Evolutionary conservation across 352 stramenopile genomes (phyloP).

Genomic region (Albugo candida): DNA sequence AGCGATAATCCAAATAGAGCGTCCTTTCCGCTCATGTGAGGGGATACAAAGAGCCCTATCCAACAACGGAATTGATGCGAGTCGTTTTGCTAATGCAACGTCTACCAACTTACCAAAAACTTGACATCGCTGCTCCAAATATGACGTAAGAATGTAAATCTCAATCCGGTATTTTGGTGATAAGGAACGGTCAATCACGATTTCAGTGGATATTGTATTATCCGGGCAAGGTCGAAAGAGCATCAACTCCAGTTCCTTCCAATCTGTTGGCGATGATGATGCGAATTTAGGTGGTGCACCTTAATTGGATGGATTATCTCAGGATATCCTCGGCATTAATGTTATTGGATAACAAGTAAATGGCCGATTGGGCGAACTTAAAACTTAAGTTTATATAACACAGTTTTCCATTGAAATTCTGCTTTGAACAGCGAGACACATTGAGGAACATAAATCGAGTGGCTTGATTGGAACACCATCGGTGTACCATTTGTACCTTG

Average conservation of each 20-base stretch:
- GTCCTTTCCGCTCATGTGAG: constrained; percentile 24
- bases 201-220: constrained; percentile 27
- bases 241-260: constrained; percentile 26
- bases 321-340: too few species aligned
- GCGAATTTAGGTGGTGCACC: too few species aligned
- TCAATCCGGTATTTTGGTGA: too few species aligned
- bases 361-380: too few species aligned
- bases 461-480: constrained; percentile 38
- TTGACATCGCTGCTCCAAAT: too few species aligned
- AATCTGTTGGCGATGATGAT: too few species aligned
- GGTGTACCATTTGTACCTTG: constrained; percentile 24
- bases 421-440: constrained; percentile 40
- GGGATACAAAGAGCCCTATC: constrained; percentile 29
- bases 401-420: too few species aligned
- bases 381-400: too few species aligned
- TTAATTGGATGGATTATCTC: too few species aligned
- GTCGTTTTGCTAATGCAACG: constrained; percentile 23
- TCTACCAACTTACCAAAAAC: constrained; percentile 24
- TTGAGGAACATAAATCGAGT: constrained; percentile 32
- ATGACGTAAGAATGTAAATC: too few species aligned
- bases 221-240: constrained; percentile 17
- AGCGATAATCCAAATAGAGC: constrained; percentile 40
- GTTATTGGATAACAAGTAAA: too few species aligned
- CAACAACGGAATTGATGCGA: constrained; percentile 23
- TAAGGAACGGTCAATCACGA: constrained; percentile 24